Conservation (phyloP, 2,329 filamentous ascomycete genomes). For the Chrysosporium queenslandicum region DNA sequence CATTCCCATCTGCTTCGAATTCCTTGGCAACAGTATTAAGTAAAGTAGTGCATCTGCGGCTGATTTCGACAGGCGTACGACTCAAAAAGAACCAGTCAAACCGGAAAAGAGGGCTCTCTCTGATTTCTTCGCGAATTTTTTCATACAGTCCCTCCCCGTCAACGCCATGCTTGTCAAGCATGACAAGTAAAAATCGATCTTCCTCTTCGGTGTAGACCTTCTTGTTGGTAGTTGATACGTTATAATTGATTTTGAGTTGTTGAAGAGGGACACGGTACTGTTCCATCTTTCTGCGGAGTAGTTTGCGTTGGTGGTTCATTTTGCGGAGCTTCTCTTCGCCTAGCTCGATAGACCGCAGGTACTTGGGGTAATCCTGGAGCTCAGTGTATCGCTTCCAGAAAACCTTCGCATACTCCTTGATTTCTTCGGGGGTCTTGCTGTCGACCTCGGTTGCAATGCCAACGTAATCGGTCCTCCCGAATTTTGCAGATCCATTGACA, state of each 20-base stretch:
- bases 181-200: conserved; percentile 86
- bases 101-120: conserved; percentile 85
- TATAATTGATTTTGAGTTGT: conserved; percentile 98
- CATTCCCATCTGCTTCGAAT: conserved; percentile 56
- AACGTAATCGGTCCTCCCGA: conserved; percentile 75
- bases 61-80: conserved; percentile 83
- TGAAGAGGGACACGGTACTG: conserved; percentile 96
- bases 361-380: conserved; percentile 79
- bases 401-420: conserved; percentile 83
- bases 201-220: conserved; percentile 99
- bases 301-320: conserved; percentile 83
- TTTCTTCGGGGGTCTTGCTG: conserved; percentile 73
- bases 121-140: conserved; percentile 91
- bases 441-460: conserved; percentile 83
- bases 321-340: conserved; percentile 84
- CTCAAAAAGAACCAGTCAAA: conserved; percentile 99
- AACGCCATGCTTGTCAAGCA: conserved; percentile 83
- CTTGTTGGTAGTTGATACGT: conserved; percentile 97
- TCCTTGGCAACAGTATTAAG: conserved; percentile 91
- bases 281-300: conserved; percentile 88
- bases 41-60: conserved; percentile 83
- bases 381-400: conserved; percentile 96
- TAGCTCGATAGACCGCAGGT: conserved; percentile 79
- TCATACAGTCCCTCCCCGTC: conserved; percentile 88
- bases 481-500: conserved; percentile 87